Base-by-base conservation (phyloP, 306 rosid genomes). In the Gastrolobium bilobum region DNA sequence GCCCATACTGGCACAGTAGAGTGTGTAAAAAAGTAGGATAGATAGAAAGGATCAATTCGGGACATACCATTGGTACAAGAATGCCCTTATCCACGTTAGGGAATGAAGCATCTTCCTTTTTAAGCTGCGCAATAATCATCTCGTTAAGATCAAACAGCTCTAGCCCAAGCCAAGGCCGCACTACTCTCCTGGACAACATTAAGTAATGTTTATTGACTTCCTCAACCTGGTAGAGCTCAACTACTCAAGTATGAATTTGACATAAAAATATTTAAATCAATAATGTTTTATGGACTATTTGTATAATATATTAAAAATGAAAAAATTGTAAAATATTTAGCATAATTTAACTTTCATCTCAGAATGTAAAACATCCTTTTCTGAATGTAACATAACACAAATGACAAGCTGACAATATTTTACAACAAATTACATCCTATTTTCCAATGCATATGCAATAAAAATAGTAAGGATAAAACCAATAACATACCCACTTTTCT, bases 21-120 rank as follows among this genome's bases (percentile, higher is more conserved):
- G 26, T 20, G 26, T 20, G 26, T 20, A 20, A 20, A 52, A 13
- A 3, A 64, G 10, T 26, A 71, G 9, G 60, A 59, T 10, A 20
- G 26, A 37, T 29, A 20, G 72, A 44, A 79, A 73, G 60, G 6
- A 80, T 38, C 7, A 60, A 29, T 6, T 58, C 52, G 50, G 44
- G 37, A 65, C 85, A 75, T 88, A 91, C 97, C 98, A 87, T 84
- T 3, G 91, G 89, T 52, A 95, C 90, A 51, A 95, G 92, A 89
- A 95, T 84, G 6, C 99, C 97, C 77, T 89, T 86, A 54, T 62
- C 81, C 64, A 95, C 91, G 68, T 85, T 61, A 46, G 99, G 99
- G 69, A 95, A 93, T 62, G 87, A n/a, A 37, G 81, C n/a, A 76
- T 87, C 87, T 85, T 83, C 84, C 83, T 86, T 88, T 84, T 90